Conservation (phyloP, 805 yeast genomes). For the Starmerella cellae region DNA sequence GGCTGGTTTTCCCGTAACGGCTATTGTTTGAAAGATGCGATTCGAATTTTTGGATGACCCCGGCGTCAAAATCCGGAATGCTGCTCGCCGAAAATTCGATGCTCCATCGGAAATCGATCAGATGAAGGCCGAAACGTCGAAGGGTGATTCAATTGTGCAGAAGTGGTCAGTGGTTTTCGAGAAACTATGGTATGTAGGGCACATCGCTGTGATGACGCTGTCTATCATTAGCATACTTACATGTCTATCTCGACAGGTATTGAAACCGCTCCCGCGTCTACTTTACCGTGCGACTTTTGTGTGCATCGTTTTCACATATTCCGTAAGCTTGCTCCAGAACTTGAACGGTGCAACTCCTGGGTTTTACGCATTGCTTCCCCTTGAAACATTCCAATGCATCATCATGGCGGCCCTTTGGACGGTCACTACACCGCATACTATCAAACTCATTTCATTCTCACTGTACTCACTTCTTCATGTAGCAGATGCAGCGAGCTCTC, state of each 20-base stretch:
- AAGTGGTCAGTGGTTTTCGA: conserved; percentile 5
- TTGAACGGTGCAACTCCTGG: conserved; percentile 51
- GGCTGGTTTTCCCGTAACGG: too few species aligned
- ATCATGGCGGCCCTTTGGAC: conserved; percentile 41
- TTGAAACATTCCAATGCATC: conserved; percentile 63
- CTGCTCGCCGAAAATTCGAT: not conserved
- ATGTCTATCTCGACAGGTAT: conserved; percentile 20
- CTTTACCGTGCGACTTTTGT: conserved; percentile 23
- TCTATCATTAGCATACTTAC: conserved; percentile 11
- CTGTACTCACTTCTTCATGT: conserved; percentile 68
- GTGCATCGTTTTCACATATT: conserved; percentile 19
- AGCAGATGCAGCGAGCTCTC: conserved; percentile 31
- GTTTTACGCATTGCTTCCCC: conserved; percentile 48
- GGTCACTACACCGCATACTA: conserved; percentile 44
- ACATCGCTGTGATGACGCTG: conserved; percentile 6
- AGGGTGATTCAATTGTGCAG: not conserved
- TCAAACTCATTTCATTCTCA: conserved; percentile 58
- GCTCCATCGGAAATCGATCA: not conserved
- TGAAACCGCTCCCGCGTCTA: conserved; percentile 17
- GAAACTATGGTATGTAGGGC: conserved; percentile 15
- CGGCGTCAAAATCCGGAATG: not conserved
- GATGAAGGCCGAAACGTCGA: too few species aligned
- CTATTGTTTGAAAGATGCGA: too few species aligned
- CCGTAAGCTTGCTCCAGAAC: conserved; percentile 27
- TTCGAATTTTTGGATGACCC: conserved; percentile 5